Evolutionary conservation across 495 filamentous ascomycete genomes (phyloP), one percentile per base, ranked within the genome.

Genomic region (Pyronema omphalodes): DNA sequence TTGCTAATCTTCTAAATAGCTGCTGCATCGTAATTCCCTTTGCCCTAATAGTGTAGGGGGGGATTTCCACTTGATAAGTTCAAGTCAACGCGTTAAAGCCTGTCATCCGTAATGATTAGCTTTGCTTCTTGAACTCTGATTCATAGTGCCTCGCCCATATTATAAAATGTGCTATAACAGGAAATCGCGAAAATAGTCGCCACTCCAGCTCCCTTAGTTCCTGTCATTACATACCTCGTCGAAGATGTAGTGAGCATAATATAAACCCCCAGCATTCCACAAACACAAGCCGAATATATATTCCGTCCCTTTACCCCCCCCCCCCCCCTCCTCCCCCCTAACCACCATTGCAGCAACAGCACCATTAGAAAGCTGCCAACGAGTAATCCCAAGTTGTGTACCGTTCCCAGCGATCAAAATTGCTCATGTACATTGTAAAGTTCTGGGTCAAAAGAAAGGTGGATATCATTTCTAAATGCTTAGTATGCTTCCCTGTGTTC

Each of bases 61-160:
- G 83, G 6, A 82, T 61, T 55, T 84, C 79, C 29, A 81, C 70
- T 48, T 81, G 71, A 65, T 80, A 81, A 19, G 79, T 71, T 67
- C 52, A 51, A 17, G 55, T 65, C 7, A 65, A 52, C 17, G 19
- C 39, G 43, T 45, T n/a, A 8, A 40, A 40, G 18, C 8, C 44
- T 9, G 7, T 47, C 9, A 9, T 7, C 8, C 44, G 18, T n/a
- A n/a, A n/a, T n/a, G n/a, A n/a, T n/a, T n/a, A n/a, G n/a, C n/a
- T n/a, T n/a, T n/a, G n/a, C n/a, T n/a, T n/a, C n/a, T n/a, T n/a
- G n/a, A n/a, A 8, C 8, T 8, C 8, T 7, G 44, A 19, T 9
- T 7, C 44, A 47, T 18, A 47, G 82, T 82, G 59, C n/a, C n/a
- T 81, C 80, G n/a, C 77, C 79, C 52, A 82, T 70, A 57, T 81